phyloP scores from a whole-genome alignment of 495 filamentous ascomycete species.

The Symbiotaphrina buchneri region DNA sequence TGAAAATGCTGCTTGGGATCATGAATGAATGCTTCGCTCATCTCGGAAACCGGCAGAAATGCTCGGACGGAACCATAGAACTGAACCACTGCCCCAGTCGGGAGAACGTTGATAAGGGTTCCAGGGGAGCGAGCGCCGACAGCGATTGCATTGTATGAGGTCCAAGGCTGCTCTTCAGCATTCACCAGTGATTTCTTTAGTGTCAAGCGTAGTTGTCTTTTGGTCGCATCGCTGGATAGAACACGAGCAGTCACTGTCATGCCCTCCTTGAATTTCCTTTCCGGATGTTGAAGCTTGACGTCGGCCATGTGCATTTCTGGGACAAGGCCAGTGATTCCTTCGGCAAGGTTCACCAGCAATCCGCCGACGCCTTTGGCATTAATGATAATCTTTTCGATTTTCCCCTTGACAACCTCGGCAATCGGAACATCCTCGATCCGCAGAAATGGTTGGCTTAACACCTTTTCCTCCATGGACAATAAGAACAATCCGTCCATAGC shows the following conservation, averaged over 20 bases:
- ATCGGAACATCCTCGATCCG: constrained; percentile 70
- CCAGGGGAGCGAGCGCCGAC: constrained; percentile 57
- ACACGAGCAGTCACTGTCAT: constrained; percentile 64
- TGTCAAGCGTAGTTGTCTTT: constrained; percentile 64
- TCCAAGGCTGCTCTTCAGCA: constrained; percentile 53
- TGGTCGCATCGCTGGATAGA: constrained; percentile 53
- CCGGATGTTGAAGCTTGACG: constrained; percentile 68
- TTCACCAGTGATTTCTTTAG: constrained; percentile 88
- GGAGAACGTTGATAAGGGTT: constrained; percentile 58
- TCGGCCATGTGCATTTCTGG: constrained; percentile 77
- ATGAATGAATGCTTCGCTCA: constrained; percentile 90
- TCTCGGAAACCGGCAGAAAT: constrained; percentile 81
- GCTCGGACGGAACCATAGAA: constrained; percentile 69
- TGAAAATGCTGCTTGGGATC: constrained; percentile 79
- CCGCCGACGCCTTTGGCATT: constrained; percentile 51
- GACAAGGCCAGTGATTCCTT: constrained; percentile 71
- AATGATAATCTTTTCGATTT: constrained; percentile 62
- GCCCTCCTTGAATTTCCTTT: constrained; percentile 86
- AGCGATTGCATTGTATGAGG: constrained; percentile 43
- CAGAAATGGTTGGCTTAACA: constrained; percentile 75
- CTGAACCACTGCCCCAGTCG: constrained; percentile 69
- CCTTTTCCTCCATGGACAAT: constrained; percentile 56
- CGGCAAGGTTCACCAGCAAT: constrained; percentile 59
- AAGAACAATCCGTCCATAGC: constrained; percentile 65
- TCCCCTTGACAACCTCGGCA: constrained; percentile 63